Evolutionary conservation across 805 yeast species (phyloP), one percentile per base, ranked within the genome.

Genomic region (Suhomyces sp.): DNA sequence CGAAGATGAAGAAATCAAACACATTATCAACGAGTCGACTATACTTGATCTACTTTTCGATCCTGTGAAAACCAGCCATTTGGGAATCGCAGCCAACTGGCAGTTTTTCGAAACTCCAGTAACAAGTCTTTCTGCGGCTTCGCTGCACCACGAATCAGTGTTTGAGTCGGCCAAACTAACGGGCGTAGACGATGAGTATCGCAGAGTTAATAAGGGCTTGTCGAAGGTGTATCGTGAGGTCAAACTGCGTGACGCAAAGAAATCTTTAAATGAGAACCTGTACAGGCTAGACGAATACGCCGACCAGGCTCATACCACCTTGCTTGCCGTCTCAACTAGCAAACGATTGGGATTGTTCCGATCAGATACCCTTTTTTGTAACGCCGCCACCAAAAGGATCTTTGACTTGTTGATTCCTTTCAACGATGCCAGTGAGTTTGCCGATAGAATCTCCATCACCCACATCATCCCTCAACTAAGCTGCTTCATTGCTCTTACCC

Each of bases 321-420:
- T 62, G 20, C 52, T 64, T 3, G 54, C 80, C 7, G 71, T 75
- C 1, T 75, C 86, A 0, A 79, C 86, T 0, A 71, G 74, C 4
- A 57, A 67, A 24, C 67, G 69, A 43, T 55, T 78, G 12, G 84
- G 79, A 0, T 60, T 83, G 22, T 77, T 80, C 56, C 66, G 76
- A 22, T 68, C 69, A 0, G 76, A 77, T 47, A 68, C 73, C 9
- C 65, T 83, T 20, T 69, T 77, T 33, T 80, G 84, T 59, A 76
- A 72, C 56, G 73, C 81, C 4, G 72, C 81, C 1, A 75, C 82
- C 0, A 63, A 72, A 3, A 62, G 70, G 20, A 60, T 80, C 1
- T 81, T 79, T 57, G 69, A 70, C 15, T 60, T 73, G 54, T 59
- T 61, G 1, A 58, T 68, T 20, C 75, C 79, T 6, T 60, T 60